Evolutionary conservation across 139 green algal genomes (phyloP).

Genomic region (Penium margaritaceum): DNA sequence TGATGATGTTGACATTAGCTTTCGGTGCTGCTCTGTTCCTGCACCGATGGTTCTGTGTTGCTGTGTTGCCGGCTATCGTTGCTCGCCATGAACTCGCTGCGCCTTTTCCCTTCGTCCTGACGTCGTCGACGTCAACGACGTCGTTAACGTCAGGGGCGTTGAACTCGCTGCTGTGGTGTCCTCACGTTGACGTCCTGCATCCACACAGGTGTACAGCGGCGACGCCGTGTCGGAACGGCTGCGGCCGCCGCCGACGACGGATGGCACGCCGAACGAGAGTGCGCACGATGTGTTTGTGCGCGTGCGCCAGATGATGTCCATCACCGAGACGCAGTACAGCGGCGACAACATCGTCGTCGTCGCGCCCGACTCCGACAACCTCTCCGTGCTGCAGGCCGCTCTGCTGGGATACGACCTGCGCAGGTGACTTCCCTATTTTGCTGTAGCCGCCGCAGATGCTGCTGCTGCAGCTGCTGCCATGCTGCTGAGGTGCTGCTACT

Average conservation of each 20-base stretch:
- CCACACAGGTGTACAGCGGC: conserved; percentile 18
- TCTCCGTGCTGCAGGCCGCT: conserved; percentile 34
- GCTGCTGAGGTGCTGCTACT: no score
- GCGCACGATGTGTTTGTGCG: conserved; percentile 37
- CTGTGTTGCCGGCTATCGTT: no score
- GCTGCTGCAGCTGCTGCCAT: no score
- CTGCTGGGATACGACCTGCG: conserved; percentile 27
- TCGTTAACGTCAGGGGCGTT: neutral
- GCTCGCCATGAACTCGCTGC: neutral
- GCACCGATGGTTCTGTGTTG: no score
- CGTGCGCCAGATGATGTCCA: conserved; percentile 30
- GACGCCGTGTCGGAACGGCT: conserved; percentile 9
- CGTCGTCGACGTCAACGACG: neutral
- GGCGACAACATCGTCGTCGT: conserved; percentile 37
- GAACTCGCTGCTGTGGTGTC: neutral
- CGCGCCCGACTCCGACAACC: conserved; percentile 40
- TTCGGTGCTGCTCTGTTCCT: no score
- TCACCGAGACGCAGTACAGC: conserved; percentile 40
- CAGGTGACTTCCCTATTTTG: no score
- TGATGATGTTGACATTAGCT: no score
- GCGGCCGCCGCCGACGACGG: conserved; percentile 6
- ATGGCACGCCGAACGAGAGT: conserved; percentile 39
- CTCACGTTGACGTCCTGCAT: neutral
- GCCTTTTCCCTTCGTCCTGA: neutral
- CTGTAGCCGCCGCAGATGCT: no score